Evolutionary conservation across 768 basidiomycete genomes (phyloP).

Genomic region (Russula foetens): DNA sequence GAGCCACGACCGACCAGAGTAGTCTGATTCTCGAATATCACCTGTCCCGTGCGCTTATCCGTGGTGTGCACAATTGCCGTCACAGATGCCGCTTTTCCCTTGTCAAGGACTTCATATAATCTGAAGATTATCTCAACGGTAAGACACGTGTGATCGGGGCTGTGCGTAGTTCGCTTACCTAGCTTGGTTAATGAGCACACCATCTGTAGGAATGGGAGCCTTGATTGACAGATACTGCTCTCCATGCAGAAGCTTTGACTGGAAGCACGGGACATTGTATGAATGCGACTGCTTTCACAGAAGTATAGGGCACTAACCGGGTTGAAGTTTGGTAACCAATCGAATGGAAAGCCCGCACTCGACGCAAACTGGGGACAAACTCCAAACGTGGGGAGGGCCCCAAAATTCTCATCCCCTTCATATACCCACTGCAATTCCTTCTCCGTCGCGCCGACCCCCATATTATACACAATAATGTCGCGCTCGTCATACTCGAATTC

Average conservation of each 20-base stretch:
- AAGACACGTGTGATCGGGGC: background rate
- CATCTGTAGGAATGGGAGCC: conserved; percentile 78
- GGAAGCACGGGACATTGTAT: background rate
- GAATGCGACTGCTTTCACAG: background rate
- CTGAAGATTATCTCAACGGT: conserved; percentile 29
- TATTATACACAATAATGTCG: conserved; percentile 91
- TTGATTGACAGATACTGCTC: conserved; percentile 92
- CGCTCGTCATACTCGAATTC: conserved; percentile 77
- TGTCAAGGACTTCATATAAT: conserved; percentile 74
- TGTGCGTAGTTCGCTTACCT: conserved; percentile 37
- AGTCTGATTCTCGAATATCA: conserved; percentile 87
- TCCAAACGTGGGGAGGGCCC: conserved; percentile 87
- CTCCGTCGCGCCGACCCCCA: conserved; percentile 90
- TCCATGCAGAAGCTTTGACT: conserved; percentile 96
- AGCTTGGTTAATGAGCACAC: conserved; percentile 65
- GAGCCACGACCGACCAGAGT: conserved; percentile 90
- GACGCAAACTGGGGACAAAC: conserved; percentile 87
- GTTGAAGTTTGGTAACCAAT: conserved; percentile 93
- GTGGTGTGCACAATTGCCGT: conserved; percentile 72
- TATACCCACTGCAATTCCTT: conserved; percentile 88
- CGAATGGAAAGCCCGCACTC: conserved; percentile 56
- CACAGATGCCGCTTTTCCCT: conserved; percentile 90
- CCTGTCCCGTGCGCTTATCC: conserved; percentile 67
- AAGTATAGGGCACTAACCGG: conserved; percentile 48
- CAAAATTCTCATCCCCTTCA: conserved; percentile 82